phyloP scores from a whole-genome alignment of 139 green algal genomes.

The Monoraphidium neglectum region DNA sequence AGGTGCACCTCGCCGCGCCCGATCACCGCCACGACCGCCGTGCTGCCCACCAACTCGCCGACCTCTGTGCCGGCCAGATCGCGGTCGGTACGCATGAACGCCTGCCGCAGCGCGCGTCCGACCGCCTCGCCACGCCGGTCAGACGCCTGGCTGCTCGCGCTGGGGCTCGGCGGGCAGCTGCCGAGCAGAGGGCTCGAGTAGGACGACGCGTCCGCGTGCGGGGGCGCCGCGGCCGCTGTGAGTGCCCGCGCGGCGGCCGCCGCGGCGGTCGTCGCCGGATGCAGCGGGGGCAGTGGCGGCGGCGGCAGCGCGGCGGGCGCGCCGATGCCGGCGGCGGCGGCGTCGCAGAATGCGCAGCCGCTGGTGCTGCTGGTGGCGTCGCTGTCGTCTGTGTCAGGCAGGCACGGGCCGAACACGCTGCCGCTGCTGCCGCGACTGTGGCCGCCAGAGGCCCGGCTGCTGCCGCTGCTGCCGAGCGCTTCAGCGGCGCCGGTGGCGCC shows the following conservation, averaged over 20 bases:
- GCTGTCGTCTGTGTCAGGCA: too few species aligned
- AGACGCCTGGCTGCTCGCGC: neutral
- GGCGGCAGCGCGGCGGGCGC: too few species aligned
- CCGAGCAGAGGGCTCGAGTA: neutral
- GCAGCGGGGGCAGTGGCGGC: too few species aligned
- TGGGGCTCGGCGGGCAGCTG: neutral
- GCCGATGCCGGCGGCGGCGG: too few species aligned
- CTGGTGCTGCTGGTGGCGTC: too few species aligned
- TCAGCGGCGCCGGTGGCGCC: neutral
- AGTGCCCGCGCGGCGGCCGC: neutral
- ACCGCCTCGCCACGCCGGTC: conserved; percentile 17
- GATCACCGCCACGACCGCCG: conserved; percentile 35
- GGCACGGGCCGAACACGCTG: too few species aligned
- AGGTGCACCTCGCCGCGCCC: conserved; percentile 24
- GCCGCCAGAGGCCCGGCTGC: neutral
- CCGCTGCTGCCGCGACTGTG: too few species aligned
- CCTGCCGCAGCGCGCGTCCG: conserved; percentile 21
- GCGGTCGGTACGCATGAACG: conserved; percentile 39
- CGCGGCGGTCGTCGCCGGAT: too few species aligned
- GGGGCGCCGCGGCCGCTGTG: neutral
- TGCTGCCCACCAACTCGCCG: conserved; percentile 49
- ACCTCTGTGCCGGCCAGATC: conserved; percentile 49
- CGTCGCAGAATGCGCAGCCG: too few species aligned
- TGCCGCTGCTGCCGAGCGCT: neutral
- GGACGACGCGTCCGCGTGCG: neutral